Percentiles rank a stretch among this genome's conserved stretches.
These are phyloP conservation scores for Lotus japonicus DNA, from an alignment of 306 rosid species.

Conservation along the genomic window DNA sequence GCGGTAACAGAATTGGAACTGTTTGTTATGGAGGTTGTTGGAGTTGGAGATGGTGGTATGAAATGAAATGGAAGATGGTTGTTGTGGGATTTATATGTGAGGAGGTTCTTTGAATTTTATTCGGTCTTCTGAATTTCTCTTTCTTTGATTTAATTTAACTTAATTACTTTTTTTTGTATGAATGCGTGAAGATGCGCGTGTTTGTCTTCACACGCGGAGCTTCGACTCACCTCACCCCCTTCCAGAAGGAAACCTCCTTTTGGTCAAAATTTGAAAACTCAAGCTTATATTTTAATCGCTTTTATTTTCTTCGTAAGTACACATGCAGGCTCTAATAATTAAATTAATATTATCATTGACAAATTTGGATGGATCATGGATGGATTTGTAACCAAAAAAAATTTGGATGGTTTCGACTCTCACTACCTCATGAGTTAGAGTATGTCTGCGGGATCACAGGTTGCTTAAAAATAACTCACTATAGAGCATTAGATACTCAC, in stretches of 20 bases:
- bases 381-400: too few relatives aligned
- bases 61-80: not conserved
- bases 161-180: not conserved
- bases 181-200: conserved; percentile 17
- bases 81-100: not conserved
- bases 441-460: too few relatives aligned
- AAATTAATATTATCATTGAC: too few relatives aligned
- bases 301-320: too few relatives aligned
- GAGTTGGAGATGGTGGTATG: not conserved
- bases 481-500: too few relatives aligned
- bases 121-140: not conserved
- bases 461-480: too few relatives aligned
- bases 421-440: too few relatives aligned
- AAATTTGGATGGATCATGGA: too few relatives aligned
- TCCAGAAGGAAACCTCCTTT: not conserved
- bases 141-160: not conserved
- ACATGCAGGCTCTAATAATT: too few relatives aligned
- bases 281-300: too few relatives aligned
- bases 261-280: too few relatives aligned
- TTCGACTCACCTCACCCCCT: not conserved
- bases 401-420: too few relatives aligned
- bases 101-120: not conserved
- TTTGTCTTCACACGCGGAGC: conserved; percentile 2
- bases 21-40: conserved; percentile 5
- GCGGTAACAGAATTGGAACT: not conserved